Base-by-base conservation (phyloP, 768 basidiomycete genomes). In the Tylopilus sp. region DNA sequence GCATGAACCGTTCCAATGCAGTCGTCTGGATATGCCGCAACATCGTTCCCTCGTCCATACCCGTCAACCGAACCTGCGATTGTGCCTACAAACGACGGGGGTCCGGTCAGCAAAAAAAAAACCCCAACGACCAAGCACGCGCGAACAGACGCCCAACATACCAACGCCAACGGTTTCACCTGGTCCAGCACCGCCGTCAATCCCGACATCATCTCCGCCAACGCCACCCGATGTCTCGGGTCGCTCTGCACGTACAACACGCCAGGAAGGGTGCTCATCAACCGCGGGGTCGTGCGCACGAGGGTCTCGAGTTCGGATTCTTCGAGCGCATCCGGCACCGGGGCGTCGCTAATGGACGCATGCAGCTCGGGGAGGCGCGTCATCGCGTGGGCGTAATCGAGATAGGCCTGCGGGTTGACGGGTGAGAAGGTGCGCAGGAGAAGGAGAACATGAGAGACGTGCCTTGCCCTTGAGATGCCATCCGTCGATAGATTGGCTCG, bases 381-480 rank as follows among this genome's bases (percentile, higher is more conserved):
- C 75, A 85, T 78, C 13, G 79, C 77, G 52, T 83, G 75, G 1
- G 75, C 82, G 41, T 89, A 92, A 56, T 92, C 90, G 43, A 91
- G 63, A 68, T 86, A 82, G 3, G 78, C 72, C 88, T 91, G 31
- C 48, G 17, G 23, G 26, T n/a, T 41, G 40, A 35, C 21, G 28
- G 23, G 43, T 55, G 45, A 59, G 49, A 51, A 55, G n/a, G 25
- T 41, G 25, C 43, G 57, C 30, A 1, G 1, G 2, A 4, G 30
- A 20, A 22, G 35, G 35, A 47, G 18, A 26, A 46, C 18, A 58
- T n/a, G 60, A 47, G 33, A 26, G 35, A 55, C 53, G 28, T 57
- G 88, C 92, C 79, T 94, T 87, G 46, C 95, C 95, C 31, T 88
- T 84, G 31, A 81, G 76, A 60, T 85, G 78, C 95, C 95, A 97